A percentile compares a stretch with the other conserved stretches of the same genome.
These are phyloP conservation scores for Penicillium goetzii DNA, from an alignment of 495 filamentous ascomycete genomes.

Conservation along the genomic window DNA sequence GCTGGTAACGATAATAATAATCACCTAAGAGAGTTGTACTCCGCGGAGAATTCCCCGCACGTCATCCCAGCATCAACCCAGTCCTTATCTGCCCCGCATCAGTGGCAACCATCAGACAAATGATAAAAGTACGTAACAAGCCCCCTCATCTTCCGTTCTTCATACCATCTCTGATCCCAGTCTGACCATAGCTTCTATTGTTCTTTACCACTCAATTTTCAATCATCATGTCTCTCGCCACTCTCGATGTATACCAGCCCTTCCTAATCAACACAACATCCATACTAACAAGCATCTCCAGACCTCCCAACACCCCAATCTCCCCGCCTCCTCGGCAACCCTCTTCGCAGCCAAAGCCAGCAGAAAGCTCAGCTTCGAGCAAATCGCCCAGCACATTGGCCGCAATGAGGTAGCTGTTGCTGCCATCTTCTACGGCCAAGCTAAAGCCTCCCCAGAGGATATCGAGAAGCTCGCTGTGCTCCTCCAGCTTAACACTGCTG, in stretches of 20 bases:
- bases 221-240: slow-evolving; percentile 47
- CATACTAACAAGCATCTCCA: slow-evolving; percentile 21
- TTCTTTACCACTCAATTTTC: not conserved
- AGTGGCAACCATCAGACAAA: not conserved
- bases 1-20: not conserved
- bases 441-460: slow-evolving; percentile 77
- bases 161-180: not conserved
- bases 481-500: slow-evolving; percentile 62
- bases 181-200: not conserved
- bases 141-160: not conserved
- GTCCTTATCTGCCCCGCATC: slow-evolving; percentile 6
- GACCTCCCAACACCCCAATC: slow-evolving; percentile 51
- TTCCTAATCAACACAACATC: not conserved
- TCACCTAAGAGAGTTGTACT: not conserved
- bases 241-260: slow-evolving; percentile 41
- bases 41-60: not conserved
- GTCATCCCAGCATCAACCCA: not conserved
- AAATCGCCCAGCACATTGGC: slow-evolving; percentile 74
- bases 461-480: slow-evolving; percentile 69
- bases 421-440: slow-evolving; percentile 94
- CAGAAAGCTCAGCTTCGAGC: slow-evolving; percentile 76
- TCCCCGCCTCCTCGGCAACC: slow-evolving; percentile 69
- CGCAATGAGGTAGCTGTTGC: slow-evolving; percentile 90
- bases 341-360: slow-evolving; percentile 86
- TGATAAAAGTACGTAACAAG: not conserved